phyloP scores from a whole-genome alignment of 805 yeast genomes.

The Yamadazyma takamatsuzukensis region DNA sequence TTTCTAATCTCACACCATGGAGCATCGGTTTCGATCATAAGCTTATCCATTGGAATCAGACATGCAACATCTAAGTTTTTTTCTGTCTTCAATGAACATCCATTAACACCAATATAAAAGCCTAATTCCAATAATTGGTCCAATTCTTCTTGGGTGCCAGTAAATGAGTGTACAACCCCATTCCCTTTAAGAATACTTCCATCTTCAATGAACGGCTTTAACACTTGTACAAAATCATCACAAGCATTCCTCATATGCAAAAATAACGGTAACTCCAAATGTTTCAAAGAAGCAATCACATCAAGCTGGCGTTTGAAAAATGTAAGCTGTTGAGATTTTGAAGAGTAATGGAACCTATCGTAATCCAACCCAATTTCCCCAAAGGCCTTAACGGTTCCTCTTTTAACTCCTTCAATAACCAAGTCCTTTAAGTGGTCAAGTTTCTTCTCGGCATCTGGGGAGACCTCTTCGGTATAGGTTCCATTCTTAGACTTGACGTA shows the following conservation, averaged over 20 bases:
- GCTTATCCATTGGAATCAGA: constrained; percentile 61
- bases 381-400: constrained; percentile 68
- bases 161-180: constrained; percentile 95
- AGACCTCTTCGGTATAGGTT: constrained; percentile 31
- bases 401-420: constrained; percentile 43
- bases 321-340: constrained; percentile 59
- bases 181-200: constrained; percentile 40
- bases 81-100: constrained; percentile 81
- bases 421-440: constrained; percentile 46
- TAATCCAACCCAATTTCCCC: constrained; percentile 97
- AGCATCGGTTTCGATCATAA: constrained; percentile 91
- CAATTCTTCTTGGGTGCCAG: constrained; percentile 73
- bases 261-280: constrained; percentile 68
- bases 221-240: constrained; percentile 66
- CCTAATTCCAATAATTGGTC: constrained; percentile 52
- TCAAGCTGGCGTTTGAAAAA: constrained; percentile 76
- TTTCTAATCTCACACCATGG: constrained; percentile 97
- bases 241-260: constrained; percentile 87
- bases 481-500: constrained; percentile 19
- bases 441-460: constrained; percentile 34
- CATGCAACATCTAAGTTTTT: constrained; percentile 68
- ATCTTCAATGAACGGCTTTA: constrained; percentile 57
- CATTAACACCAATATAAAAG: constrained; percentile 80
- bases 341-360: constrained; percentile 78
- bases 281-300: constrained; percentile 40